These are phyloP conservation scores for Meira nashicola DNA, from an alignment of 1,284 basidiomycete species.

Conservation along the genomic window DNA sequence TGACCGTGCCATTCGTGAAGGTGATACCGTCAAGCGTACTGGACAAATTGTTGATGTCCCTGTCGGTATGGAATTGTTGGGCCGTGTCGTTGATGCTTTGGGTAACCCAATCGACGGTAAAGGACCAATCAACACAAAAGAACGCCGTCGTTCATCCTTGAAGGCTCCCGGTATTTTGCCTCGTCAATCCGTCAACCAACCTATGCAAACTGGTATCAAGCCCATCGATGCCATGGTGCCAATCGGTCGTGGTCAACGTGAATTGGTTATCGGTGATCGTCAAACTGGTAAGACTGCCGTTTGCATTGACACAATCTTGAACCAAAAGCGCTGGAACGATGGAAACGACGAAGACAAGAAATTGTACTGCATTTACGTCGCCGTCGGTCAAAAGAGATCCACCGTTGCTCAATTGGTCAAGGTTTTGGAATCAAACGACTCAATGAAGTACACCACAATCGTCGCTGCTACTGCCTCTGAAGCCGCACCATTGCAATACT, in stretches of 20 bases:
- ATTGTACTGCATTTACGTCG: constrained; percentile 99
- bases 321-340: constrained; percentile 99
- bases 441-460: constrained; percentile 98
- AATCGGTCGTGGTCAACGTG: constrained; percentile 99
- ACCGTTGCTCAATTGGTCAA: constrained; percentile 98
- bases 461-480: constrained; percentile 98
- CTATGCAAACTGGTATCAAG: constrained; percentile 99
- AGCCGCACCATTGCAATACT: constrained; percentile 96
- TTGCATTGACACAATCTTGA: constrained; percentile 98
- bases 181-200: constrained; percentile 98
- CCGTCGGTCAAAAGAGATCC: constrained; percentile 97
- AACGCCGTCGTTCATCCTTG: constrained; percentile 91
- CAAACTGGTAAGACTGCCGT: constrained; percentile 99
- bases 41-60: constrained; percentile 99
- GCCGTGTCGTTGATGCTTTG: constrained; percentile 97
- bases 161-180: constrained; percentile 99
- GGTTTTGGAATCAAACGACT: constrained; percentile 98
- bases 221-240: constrained; percentile 99
- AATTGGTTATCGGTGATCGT: constrained; percentile 99
- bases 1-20: constrained; percentile 99
- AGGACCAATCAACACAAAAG: constrained; percentile 86
- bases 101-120: constrained; percentile 99
- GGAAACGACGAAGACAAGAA: constrained; percentile 93
- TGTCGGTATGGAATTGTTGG: constrained; percentile 89
- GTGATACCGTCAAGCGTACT: constrained; percentile 99